phyloP scores from a whole-genome alignment of 2,329 filamentous ascomycete genomes.

The Penicillium sp. region DNA sequence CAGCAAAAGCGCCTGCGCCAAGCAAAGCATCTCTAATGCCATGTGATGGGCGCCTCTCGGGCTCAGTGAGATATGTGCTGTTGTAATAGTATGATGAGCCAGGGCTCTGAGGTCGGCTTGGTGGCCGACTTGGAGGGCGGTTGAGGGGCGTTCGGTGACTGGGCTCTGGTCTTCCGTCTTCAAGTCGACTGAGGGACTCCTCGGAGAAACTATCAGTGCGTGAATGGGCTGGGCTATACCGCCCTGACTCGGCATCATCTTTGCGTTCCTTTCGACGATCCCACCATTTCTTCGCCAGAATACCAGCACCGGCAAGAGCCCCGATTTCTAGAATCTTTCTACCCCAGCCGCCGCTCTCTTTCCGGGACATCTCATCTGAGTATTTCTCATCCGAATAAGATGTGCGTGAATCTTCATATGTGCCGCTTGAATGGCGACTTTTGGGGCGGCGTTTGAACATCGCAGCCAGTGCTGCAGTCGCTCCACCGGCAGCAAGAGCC shows the following conservation, averaged over 20 bases:
- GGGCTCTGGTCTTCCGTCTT: slow-evolving; percentile 55
- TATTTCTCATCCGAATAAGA: slow-evolving; percentile 68
- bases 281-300: slow-evolving; percentile 60
- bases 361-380: slow-evolving; percentile 50
- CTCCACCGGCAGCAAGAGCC: slow-evolving; percentile 48
- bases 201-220: slow-evolving; percentile 45
- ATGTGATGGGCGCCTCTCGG: slow-evolving; percentile 47
- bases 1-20: slow-evolving; percentile 67
- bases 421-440: slow-evolving; percentile 45
- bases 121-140: slow-evolving; percentile 35
- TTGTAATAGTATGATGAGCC: slow-evolving; percentile 40
- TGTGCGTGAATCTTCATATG: slow-evolving; percentile 50
- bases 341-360: slow-evolving; percentile 53
- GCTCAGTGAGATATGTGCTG: slow-evolving; percentile 44
- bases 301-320: slow-evolving; percentile 63
- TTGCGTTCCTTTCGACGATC: slow-evolving; percentile 57
- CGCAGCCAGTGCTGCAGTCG: slow-evolving; percentile 59
- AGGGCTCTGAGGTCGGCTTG: slow-evolving; percentile 34
- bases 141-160: slow-evolving; percentile 32
- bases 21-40: slow-evolving; percentile 61
- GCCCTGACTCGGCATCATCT: slow-evolving; percentile 53
- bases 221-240: slow-evolving; percentile 54
- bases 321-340: slow-evolving; percentile 62
- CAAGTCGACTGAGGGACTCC: slow-evolving; percentile 44
- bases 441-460: slow-evolving; percentile 45